Evolutionary conservation across 331 rosid species (phyloP).

Genomic region (Acacia concinna): DNA sequence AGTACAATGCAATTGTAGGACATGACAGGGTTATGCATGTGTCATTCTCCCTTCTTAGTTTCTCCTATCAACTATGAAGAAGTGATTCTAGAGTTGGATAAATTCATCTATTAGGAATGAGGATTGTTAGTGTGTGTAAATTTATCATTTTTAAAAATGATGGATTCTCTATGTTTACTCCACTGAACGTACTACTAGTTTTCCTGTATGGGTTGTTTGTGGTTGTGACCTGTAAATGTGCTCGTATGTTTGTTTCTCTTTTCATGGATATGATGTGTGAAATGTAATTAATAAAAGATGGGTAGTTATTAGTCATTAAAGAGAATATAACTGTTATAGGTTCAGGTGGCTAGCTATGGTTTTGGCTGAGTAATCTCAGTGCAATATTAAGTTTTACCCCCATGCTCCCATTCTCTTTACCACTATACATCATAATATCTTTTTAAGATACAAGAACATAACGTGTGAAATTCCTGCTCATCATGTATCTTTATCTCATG

Average conservation of each 20-base stretch:
- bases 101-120: neutral
- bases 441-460: neutral
- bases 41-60: neutral
- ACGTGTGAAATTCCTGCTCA: neutral
- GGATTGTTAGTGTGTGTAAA: neutral
- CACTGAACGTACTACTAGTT: neutral
- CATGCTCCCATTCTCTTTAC: neutral
- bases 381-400: neutral
- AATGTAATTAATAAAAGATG: neutral
- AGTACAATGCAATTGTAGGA: neutral
- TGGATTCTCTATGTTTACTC: neutral
- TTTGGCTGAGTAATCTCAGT: neutral
- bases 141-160: neutral
- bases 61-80: neutral
- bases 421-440: neutral
- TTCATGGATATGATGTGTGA: neutral
- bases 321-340: neutral
- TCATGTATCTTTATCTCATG: conserved; percentile 1
- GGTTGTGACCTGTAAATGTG: neutral
- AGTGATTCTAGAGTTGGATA: neutral
- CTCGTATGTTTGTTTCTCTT: neutral
- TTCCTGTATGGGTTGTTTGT: neutral
- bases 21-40: neutral
- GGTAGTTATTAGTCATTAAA: neutral
- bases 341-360: neutral